Percentiles rank a stretch among this genome's conserved stretches.
phyloP scores from a whole-genome alignment of 1,139 yeast species.

The Wickerhamomyces sp. region DNA sequence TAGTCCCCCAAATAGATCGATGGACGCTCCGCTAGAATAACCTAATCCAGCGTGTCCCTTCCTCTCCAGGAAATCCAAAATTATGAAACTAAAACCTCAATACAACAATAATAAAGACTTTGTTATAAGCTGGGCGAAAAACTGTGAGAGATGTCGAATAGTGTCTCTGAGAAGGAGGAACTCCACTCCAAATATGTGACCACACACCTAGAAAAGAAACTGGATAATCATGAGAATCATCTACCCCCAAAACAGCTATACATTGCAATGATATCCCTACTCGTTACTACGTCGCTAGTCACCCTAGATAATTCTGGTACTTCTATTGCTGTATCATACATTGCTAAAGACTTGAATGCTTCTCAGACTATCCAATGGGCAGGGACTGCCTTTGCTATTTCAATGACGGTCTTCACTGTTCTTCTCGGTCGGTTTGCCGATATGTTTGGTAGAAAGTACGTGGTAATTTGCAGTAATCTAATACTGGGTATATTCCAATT shows the following conservation, averaged over 20 bases:
- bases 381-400: slow-evolving; percentile 38
- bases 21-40: too few relatives aligned
- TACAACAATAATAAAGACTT: too few relatives aligned
- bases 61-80: too few relatives aligned
- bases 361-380: slow-evolving; percentile 40
- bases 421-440: slow-evolving; percentile 10
- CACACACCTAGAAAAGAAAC: slow-evolving; percentile 1
- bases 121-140: too few relatives aligned
- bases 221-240: background rate
- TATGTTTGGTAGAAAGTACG: slow-evolving; percentile 9
- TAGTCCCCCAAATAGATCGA: too few relatives aligned
- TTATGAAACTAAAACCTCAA: too few relatives aligned
- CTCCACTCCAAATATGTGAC: background rate
- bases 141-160: too few relatives aligned
- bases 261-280: background rate
- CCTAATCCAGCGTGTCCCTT: too few relatives aligned
- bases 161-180: background rate
- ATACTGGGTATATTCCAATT: slow-evolving; percentile 16
- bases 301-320: slow-evolving; percentile 11
- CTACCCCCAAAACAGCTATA: background rate
- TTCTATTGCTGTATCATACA: slow-evolving; percentile 9
- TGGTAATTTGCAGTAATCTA: slow-evolving; percentile 1
- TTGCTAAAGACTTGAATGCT: slow-evolving; percentile 32
- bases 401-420: slow-evolving; percentile 8
- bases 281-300: slow-evolving; percentile 4